Evolutionary conservation across 2,329 filamentous ascomycete genomes (phyloP).

Genomic region (Penicillium hordei): DNA sequence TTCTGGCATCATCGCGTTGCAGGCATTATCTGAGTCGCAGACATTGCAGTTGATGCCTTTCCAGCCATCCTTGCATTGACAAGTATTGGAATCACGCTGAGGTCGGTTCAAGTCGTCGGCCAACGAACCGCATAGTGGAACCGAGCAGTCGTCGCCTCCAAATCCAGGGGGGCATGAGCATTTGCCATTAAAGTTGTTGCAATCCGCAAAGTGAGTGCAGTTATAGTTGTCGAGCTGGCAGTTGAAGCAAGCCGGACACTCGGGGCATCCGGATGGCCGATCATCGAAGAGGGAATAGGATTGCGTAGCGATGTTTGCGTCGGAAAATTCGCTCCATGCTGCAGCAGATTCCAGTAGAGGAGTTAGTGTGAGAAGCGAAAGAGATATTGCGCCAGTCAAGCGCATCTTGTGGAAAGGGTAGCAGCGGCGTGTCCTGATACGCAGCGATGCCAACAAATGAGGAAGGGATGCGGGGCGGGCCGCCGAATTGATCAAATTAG

Average conservation of each 20-base stretch:
- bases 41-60: conserved; percentile 97
- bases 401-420: conserved; percentile 28
- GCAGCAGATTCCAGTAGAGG: conserved; percentile 23
- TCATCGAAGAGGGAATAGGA: conserved; percentile 71
- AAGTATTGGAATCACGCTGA: conserved; percentile 68
- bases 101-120: conserved; percentile 76
- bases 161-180: conserved; percentile 91
- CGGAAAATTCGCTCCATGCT: conserved; percentile 56
- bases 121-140: conserved; percentile 88
- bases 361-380: conserved; percentile 30
- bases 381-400: conserved; percentile 21
- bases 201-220: conserved; percentile 86
- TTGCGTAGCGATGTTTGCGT: conserved; percentile 60
- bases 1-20: conserved; percentile 82
- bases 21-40: conserved; percentile 79
- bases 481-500: conserved; percentile 5
- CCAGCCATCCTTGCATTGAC: conserved; percentile 92
- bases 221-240: conserved; percentile 90
- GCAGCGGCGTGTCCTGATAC: conserved; percentile 9
- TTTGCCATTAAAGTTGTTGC: conserved; percentile 86
- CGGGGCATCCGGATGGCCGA: conserved; percentile 55
- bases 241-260: conserved; percentile 74
- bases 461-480: conserved; percentile 7
- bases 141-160: conserved; percentile 87
- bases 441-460: conserved; percentile 9